Conservation (phyloP, 257 asterid genomes). For the Petunia secreta region DNA sequence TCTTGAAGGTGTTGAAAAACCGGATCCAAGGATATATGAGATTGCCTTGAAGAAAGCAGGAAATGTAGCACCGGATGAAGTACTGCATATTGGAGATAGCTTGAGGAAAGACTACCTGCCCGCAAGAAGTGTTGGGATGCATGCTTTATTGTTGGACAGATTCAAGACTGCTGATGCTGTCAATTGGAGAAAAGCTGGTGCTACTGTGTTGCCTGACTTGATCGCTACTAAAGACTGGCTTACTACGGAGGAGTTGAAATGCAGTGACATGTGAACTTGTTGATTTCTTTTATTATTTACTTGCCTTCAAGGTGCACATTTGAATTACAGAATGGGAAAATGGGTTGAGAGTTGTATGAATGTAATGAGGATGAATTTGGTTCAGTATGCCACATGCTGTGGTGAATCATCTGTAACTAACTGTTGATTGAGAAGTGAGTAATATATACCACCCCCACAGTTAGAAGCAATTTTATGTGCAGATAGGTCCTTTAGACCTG, state of each 20-base stretch:
- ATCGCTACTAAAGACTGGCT: conserved; percentile 73
- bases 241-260: conserved; percentile 43
- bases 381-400: background rate
- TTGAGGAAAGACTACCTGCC: conserved; percentile 81
- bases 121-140: conserved; percentile 84
- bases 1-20: conserved; percentile 92
- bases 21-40: conserved; percentile 73
- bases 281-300: background rate
- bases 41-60: conserved; percentile 93
- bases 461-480: background rate
- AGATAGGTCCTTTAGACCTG: background rate
- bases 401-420: background rate
- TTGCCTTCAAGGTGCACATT: background rate
- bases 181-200: conserved; percentile 84
- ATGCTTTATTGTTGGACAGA: conserved; percentile 75
- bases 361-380: background rate
- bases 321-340: conserved; percentile 12
- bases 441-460: background rate
- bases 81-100: conserved; percentile 94
- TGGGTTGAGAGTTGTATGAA: background rate
- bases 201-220: conserved; percentile 77
- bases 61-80: conserved; percentile 69
- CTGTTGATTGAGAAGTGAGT: conserved; percentile 3
- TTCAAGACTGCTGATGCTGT: conserved; percentile 76
- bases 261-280: conserved; percentile 1